A percentile compares a stretch with the other conserved stretches of the same genome.
Conservation (phyloP, 805 yeast genomes). For the Candida pseudoglaebosa region DNA sequence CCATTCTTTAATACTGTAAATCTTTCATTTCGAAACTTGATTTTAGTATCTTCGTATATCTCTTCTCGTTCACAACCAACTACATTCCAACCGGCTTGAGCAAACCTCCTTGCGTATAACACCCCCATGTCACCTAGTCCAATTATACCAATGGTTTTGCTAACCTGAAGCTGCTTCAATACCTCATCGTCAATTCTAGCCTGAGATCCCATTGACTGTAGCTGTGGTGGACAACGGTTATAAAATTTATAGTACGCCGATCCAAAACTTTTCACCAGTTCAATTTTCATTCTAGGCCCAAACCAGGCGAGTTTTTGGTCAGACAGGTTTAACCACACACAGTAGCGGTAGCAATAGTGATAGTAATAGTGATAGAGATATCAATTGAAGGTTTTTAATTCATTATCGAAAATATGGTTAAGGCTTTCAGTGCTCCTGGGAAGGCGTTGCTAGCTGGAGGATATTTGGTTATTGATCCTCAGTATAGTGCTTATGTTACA, state of each 20-base stretch:
- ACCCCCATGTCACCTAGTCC: slow-evolving; percentile 98
- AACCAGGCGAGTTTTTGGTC: too few species aligned
- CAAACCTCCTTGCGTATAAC: slow-evolving; percentile 74
- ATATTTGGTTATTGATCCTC: slow-evolving; percentile 79
- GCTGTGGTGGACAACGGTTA: background rate
- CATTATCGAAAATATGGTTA: slow-evolving; percentile 19
- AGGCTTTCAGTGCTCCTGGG: slow-evolving; percentile 89
- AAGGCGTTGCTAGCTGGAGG: slow-evolving; percentile 95
- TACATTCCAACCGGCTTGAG: slow-evolving; percentile 83
- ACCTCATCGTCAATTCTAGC: too few species aligned
- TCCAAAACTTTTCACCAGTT: too few species aligned
- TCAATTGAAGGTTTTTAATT: background rate
- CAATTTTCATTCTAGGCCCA: too few species aligned
- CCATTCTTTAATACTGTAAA: slow-evolving; percentile 73
- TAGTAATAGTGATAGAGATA: too few species aligned
- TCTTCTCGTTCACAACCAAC: slow-evolving; percentile 86
- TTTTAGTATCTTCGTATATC: slow-evolving; percentile 41
- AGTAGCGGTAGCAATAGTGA: too few species aligned
- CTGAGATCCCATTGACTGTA: slow-evolving; percentile 2
- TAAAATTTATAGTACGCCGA: too few species aligned
- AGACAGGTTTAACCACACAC: too few species aligned
- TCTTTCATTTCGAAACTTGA: slow-evolving; percentile 34
- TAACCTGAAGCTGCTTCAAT: slow-evolving; percentile 10
- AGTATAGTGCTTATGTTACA: slow-evolving; percentile 71
- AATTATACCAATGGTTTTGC: slow-evolving; percentile 77